These are phyloP conservation scores for Neostapfia colusana DNA, from an alignment of 176 grass and related monocot species.

Conservation along the genomic window DNA sequence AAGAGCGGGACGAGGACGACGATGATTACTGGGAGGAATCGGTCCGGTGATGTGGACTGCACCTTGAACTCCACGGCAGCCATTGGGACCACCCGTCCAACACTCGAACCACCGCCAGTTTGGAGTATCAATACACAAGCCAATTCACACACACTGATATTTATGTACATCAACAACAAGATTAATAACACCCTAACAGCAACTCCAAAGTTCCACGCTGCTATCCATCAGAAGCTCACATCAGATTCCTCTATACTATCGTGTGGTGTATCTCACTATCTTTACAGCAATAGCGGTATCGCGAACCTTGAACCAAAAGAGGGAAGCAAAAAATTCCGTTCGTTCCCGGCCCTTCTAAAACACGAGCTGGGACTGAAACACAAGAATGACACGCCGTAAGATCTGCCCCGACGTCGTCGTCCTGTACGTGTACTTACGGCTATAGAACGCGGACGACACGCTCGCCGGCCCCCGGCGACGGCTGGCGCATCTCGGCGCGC, in stretches of 20 bases:
- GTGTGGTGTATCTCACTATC: not conserved
- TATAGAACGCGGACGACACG: conserved; percentile 54
- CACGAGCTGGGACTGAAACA: conserved; percentile 50
- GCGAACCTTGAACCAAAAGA: not conserved
- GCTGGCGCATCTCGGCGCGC: conserved; percentile 37
- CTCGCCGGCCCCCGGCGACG: conserved; percentile 13
- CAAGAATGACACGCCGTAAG: conserved; percentile 12
- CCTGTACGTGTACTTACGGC: conserved; percentile 22
- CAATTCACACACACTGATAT: not conserved
- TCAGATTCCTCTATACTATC: not conserved
- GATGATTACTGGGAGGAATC: not conserved
- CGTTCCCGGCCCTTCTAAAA: conserved; percentile 73
- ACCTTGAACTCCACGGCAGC: not conserved
- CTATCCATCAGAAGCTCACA: not conserved
- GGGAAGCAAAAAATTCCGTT: not conserved
- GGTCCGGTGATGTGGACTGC: not conserved
- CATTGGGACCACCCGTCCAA: not conserved
- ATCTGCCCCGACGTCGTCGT: no score
- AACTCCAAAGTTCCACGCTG: not conserved
- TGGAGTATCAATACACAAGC: not conserved
- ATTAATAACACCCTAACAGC: conserved; percentile 4
- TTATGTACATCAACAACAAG: not conserved
- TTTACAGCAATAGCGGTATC: not conserved
- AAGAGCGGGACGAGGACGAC: no score
- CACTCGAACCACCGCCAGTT: not conserved